These are phyloP conservation scores for Pichia cactophila DNA, from an alignment of 1,139 yeast species.

Conservation along the genomic window DNA sequence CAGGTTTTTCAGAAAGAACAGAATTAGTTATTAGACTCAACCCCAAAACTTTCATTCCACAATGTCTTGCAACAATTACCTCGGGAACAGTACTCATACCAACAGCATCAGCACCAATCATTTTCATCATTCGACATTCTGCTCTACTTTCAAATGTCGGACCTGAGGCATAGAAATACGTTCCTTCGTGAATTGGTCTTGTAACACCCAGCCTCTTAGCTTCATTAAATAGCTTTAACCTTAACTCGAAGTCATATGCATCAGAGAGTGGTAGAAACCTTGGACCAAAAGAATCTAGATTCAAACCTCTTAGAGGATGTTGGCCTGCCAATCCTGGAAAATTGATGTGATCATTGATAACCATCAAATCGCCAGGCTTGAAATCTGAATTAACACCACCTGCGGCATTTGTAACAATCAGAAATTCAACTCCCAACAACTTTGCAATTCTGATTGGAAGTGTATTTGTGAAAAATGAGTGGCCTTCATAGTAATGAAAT, in stretches of 20 bases:
- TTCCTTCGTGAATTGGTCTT: constrained; percentile 76
- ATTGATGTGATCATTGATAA: constrained; percentile 81
- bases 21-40: constrained; percentile 80
- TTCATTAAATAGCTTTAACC: constrained; percentile 49
- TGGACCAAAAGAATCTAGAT: constrained; percentile 72
- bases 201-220: constrained; percentile 39
- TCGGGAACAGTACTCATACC: constrained; percentile 99
- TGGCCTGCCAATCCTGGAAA: constrained; percentile 84
- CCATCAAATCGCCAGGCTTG: constrained; percentile 85
- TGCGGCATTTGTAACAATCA: constrained; percentile 89
- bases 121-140: constrained; percentile 68
- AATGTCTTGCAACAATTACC: constrained; percentile 85
- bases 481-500: constrained; percentile 88
- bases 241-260: constrained; percentile 72
- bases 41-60: constrained; percentile 75
- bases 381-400: constrained; percentile 70
- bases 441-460: constrained; percentile 79
- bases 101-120: constrained; percentile 85
- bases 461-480: constrained; percentile 69
- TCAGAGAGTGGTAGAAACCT: constrained; percentile 84
- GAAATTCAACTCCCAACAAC: constrained; percentile 47
- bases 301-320: constrained; percentile 86
- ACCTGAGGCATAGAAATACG: constrained; percentile 79
- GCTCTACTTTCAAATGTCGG: constrained; percentile 94
- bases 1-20: constrained; percentile 69